phyloP scores from a whole-genome alignment of 139 green algal species.

The Chloropicon primus region DNA sequence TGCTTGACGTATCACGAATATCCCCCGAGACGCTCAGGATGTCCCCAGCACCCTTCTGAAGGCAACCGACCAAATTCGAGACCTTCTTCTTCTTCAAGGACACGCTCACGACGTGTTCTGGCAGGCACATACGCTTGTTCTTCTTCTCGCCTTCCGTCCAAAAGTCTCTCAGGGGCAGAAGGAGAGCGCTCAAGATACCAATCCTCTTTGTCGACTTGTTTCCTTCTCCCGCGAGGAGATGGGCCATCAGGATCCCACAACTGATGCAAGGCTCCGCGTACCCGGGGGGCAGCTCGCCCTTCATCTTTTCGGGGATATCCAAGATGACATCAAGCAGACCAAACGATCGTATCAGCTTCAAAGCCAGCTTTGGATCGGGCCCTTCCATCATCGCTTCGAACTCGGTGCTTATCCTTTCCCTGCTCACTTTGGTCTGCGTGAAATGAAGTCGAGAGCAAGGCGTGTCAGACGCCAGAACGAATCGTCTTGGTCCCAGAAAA shows the following conservation, averaged over 20 bases:
- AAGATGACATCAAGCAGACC: constrained; percentile 61
- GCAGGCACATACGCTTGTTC: constrained; percentile 22
- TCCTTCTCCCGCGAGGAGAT: background rate
- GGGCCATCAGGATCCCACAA: background rate
- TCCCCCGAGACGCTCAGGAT: constrained; percentile 25
- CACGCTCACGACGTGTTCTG: constrained; percentile 37
- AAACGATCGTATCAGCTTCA: constrained; percentile 50
- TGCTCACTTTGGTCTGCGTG: constrained; percentile 57
- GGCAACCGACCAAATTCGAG: constrained; percentile 20
- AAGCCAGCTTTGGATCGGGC: constrained; percentile 35
- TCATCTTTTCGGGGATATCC: constrained; percentile 17
- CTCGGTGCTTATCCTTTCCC: constrained; percentile 66
- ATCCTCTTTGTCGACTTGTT: constrained; percentile 35
- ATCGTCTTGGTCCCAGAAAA: no score
- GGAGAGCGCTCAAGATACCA: constrained; percentile 49
- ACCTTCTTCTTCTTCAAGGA: constrained; percentile 65
- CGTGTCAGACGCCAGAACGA: no score
- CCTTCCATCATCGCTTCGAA: constrained; percentile 80
- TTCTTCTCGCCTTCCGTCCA: constrained; percentile 17
- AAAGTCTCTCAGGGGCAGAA: constrained; percentile 50
- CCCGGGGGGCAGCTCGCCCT: constrained; percentile 2
- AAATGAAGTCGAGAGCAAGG: no score
- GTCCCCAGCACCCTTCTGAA: constrained; percentile 30
- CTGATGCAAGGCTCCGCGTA: background rate
- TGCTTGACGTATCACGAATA: background rate